Evolutionary conservation across 2,329 filamentous ascomycete genomes (phyloP).

Genomic region (Diaporthe humulicola): DNA sequence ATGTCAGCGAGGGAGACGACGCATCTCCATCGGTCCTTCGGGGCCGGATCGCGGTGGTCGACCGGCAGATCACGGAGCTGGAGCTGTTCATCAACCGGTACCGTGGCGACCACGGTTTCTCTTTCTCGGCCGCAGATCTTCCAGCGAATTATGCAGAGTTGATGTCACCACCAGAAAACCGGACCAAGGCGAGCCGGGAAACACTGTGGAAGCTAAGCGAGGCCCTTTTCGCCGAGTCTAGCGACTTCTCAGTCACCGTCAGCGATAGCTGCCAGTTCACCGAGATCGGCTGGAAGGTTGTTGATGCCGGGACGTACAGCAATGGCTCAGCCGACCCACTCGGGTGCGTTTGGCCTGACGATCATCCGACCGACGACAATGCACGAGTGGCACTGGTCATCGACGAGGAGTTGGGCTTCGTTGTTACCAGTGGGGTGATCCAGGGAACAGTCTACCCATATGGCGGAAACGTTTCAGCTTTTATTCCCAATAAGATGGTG

Average conservation of each 20-base stretch:
- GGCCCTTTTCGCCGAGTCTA: conserved; percentile 22
- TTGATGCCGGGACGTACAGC: conserved; percentile 42
- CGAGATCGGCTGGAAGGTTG: conserved; percentile 42
- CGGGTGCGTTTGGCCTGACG: conserved; percentile 40
- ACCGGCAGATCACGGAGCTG: conserved; percentile 42
- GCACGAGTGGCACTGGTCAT: conserved; percentile 41
- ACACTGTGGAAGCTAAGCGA: conserved; percentile 30
- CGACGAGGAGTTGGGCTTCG: conserved; percentile 43
- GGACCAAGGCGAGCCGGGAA: conserved; percentile 41
- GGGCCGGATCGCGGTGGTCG: conserved; percentile 42
- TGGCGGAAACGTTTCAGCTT: conserved; percentile 21
- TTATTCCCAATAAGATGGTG: conserved; percentile 38
- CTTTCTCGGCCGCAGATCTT: conserved; percentile 41
- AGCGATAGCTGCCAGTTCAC: conserved; percentile 41
- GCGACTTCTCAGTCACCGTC: conserved; percentile 26
- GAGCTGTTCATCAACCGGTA: conserved; percentile 43
- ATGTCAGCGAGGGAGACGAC: conserved; percentile 43
- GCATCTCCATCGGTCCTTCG: conserved; percentile 38
- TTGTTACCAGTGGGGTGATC: conserved; percentile 42
- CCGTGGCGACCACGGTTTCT: conserved; percentile 44
- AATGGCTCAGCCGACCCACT: conserved; percentile 41
- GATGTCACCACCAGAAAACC: conserved; percentile 42
- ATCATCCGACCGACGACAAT: conserved; percentile 41
- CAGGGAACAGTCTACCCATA: conserved; percentile 41
- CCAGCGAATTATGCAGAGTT: conserved; percentile 39